Conservation (phyloP, 495 filamentous ascomycete genomes). For the Aspergillus ellipticus region DNA sequence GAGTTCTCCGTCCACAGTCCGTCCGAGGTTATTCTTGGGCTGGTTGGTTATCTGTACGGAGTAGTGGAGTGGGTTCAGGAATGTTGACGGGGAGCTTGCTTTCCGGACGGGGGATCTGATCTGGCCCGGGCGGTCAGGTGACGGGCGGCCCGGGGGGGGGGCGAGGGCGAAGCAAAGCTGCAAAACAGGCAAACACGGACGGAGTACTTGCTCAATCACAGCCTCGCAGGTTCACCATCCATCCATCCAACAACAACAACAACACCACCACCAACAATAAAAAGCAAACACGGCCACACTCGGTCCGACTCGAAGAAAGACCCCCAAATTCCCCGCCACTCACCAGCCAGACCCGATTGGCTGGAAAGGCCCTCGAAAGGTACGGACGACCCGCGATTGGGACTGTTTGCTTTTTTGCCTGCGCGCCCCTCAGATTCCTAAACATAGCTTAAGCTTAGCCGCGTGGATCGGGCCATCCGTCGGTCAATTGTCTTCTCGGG, state of each 20-base stretch:
- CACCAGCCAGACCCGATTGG: slow-evolving; percentile 11
- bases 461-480: slow-evolving; percentile 13
- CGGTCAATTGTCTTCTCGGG: slow-evolving; percentile 4
- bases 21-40: too few relatives aligned
- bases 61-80: too few relatives aligned
- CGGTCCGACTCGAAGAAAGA: too few relatives aligned
- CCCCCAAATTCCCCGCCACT: slow-evolving; percentile 5
- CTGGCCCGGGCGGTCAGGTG: too few relatives aligned
- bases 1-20: too few relatives aligned
- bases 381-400: slow-evolving; percentile 5
- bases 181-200: neutral
- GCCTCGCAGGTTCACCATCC: too few relatives aligned
- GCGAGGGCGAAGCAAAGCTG: neutral
- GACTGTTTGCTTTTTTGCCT: slow-evolving; percentile 27
- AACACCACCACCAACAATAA: too few relatives aligned
- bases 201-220: too few relatives aligned
- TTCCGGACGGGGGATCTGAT: neutral
- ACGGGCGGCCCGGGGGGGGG: too few relatives aligned
- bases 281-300: neutral
- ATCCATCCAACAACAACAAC: too few relatives aligned
- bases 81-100: neutral
- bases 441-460: slow-evolving; percentile 31
- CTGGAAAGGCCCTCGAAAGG: slow-evolving; percentile 13
- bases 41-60: too few relatives aligned
- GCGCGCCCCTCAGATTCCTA: slow-evolving; percentile 16